phyloP scores from a whole-genome alignment of 352 stramenopile genomes.

The Pythium vanterpoolii region DNA sequence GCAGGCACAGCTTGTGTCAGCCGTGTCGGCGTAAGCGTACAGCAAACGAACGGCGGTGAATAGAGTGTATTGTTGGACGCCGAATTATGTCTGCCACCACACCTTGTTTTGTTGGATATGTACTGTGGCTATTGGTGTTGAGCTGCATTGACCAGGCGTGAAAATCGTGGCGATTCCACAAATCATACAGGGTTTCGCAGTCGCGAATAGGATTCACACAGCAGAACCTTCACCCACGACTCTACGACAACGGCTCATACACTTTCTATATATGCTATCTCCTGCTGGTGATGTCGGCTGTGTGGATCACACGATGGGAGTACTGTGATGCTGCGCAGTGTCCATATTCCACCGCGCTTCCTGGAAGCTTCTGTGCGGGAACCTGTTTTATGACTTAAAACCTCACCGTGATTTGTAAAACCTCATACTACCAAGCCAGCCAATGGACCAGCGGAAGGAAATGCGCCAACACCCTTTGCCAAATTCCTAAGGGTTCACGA shows the following conservation, averaged over 20 bases:
- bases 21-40: constrained; percentile 16
- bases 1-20: constrained; percentile 27
- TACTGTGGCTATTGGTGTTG: too few species aligned
- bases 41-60: neutral
- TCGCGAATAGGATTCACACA: too few species aligned
- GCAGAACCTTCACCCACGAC: too few species aligned
- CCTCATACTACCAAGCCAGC: constrained; percentile 2
- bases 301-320: too few species aligned
- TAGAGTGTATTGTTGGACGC: constrained; percentile 23
- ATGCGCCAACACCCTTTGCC: neutral
- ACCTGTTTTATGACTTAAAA: constrained; percentile 15
- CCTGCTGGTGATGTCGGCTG: too few species aligned
- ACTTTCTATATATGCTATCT: too few species aligned
- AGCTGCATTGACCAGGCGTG: too few species aligned
- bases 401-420: constrained; percentile 20
- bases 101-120: too few species aligned
- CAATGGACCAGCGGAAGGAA: constrained; percentile 15
- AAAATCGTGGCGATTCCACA: too few species aligned
- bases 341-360: neutral
- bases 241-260: too few species aligned
- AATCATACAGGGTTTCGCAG: too few species aligned
- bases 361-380: constrained; percentile 21
- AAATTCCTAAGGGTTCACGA: neutral
- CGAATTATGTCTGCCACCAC: too few species aligned
- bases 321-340: neutral